A percentile compares a stretch with the other conserved stretches of the same genome.
Conservation (phyloP, 2,329 filamentous ascomycete species). For the Blastomyces gilchristii region DNA sequence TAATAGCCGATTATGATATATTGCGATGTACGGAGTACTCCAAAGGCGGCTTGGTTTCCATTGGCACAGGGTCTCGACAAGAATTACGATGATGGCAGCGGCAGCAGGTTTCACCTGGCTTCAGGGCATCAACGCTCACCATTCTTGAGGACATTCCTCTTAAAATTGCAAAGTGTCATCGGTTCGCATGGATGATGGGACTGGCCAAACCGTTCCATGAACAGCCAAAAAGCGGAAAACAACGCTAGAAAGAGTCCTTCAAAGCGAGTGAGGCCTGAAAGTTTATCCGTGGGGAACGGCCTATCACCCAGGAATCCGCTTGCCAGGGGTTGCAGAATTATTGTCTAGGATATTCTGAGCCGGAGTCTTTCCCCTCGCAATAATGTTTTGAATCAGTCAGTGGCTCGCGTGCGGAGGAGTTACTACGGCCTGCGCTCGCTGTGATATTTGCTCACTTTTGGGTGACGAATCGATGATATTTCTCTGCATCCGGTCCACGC, state of each 20-base stretch:
- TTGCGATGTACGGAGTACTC: neutral
- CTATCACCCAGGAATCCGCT: neutral
- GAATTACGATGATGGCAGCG: neutral
- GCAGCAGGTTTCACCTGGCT: neutral
- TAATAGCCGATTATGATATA: neutral
- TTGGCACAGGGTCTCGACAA: neutral
- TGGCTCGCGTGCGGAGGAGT: neutral
- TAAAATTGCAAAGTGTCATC: conserved; percentile 6
- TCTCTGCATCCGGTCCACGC: neutral
- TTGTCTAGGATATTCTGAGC: neutral
- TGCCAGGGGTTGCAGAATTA: neutral
- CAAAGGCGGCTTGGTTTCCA: neutral
- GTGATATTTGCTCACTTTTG: no score
- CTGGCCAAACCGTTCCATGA: neutral
- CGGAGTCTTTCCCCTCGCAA: neutral
- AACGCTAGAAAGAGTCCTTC: neutral
- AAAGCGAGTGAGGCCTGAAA: neutral
- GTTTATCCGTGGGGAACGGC: neutral
- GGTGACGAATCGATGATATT: no score
- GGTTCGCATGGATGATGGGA: neutral
- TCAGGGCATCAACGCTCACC: neutral
- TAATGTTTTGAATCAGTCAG: neutral
- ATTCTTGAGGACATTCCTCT: neutral
- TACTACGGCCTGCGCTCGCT: neutral
- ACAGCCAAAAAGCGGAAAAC: neutral